Evolutionary conservation across 148 eudicot species (phyloP).

Genomic region (Heliamphora exappendiculata): DNA sequence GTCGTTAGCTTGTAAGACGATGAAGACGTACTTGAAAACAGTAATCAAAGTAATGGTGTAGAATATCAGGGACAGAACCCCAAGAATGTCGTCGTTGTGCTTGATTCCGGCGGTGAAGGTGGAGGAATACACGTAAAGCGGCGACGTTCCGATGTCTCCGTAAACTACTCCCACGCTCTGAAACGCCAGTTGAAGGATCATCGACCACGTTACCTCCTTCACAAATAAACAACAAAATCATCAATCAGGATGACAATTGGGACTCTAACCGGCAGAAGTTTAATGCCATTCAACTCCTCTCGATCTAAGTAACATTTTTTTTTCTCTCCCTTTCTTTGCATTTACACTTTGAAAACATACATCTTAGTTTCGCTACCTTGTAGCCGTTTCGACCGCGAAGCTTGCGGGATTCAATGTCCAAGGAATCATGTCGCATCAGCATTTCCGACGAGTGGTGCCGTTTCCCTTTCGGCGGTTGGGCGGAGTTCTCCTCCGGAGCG

Average conservation of each 20-base stretch:
- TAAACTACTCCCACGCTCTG: constrained; percentile 30
- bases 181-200: constrained; percentile 13
- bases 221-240: neutral
- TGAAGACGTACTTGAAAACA: constrained; percentile 27
- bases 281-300: too few relatives aligned
- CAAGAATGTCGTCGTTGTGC: constrained; percentile 18
- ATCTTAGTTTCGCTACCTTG: constrained; percentile 6
- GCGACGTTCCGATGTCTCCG: constrained; percentile 35
- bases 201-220: constrained; percentile 14
- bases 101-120: constrained; percentile 19
- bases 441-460: constrained; percentile 1
- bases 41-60: constrained; percentile 27
- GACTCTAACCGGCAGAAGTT: too few relatives aligned
- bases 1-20: constrained; percentile 29
- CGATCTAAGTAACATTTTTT: too few relatives aligned
- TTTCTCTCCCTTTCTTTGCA: too few relatives aligned
- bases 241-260: too few relatives aligned
- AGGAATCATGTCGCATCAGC: constrained; percentile 10
- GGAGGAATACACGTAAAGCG: constrained; percentile 21
- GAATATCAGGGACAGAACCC: constrained; percentile 23
- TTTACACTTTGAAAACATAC: neutral
- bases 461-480: neutral
- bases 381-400: neutral
- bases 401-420: constrained; percentile 15
- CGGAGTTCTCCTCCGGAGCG: neutral